Conservation (phyloP, 345 rosid genomes). For the Rhizophora mangle region DNA sequence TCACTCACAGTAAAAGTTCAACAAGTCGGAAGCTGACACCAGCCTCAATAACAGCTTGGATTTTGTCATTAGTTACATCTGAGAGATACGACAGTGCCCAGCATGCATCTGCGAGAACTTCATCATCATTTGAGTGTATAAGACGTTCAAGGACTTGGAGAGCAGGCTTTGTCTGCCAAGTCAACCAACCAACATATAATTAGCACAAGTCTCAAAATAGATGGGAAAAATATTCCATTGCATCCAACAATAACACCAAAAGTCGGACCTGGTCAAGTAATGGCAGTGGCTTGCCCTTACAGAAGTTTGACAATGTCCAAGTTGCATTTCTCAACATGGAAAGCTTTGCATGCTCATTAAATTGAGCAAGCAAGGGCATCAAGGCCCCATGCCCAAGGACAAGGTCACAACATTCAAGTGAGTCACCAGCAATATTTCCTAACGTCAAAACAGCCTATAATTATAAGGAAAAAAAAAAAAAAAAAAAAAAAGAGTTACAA, state of each 20-base stretch:
- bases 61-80: slow-evolving; percentile 31
- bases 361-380: slow-evolving; percentile 25
- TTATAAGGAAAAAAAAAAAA: neutral
- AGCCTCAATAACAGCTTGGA: slow-evolving; percentile 36
- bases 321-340: slow-evolving; percentile 34
- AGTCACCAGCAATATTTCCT: slow-evolving; percentile 32
- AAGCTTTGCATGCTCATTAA: slow-evolving; percentile 30
- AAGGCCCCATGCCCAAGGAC: slow-evolving; percentile 28
- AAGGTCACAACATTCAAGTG: slow-evolving; percentile 29
- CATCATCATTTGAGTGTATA: slow-evolving; percentile 25
- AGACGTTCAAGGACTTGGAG: slow-evolving; percentile 29
- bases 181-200: neutral
- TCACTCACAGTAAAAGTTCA: slow-evolving; percentile 25
- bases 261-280: slow-evolving; percentile 24
- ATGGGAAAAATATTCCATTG: neutral
- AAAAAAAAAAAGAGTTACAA: neutral
- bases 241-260: neutral
- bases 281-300: slow-evolving; percentile 34
- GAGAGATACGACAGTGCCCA: slow-evolving; percentile 37
- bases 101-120: slow-evolving; percentile 32
- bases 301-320: slow-evolving; percentile 30
- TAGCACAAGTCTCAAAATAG: neutral
- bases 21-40: slow-evolving; percentile 28
- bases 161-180: slow-evolving; percentile 24
- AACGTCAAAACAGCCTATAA: slow-evolving; percentile 31